phyloP scores from a whole-genome alignment of 2,329 filamentous ascomycete genomes.

The Colletotrichum sp. region DNA sequence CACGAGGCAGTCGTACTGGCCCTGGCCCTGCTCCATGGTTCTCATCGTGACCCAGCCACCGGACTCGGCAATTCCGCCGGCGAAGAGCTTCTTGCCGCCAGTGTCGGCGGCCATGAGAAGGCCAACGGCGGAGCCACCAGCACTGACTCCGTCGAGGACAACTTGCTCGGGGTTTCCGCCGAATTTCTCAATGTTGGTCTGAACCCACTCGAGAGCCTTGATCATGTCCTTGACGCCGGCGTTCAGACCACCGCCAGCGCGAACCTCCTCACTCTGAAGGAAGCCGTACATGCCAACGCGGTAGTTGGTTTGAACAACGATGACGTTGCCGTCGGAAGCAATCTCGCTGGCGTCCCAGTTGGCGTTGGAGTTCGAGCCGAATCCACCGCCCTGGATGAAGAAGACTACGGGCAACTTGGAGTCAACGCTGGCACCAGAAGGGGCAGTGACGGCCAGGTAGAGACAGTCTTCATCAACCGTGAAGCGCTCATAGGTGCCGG shows the following conservation, averaged over 20 bases:
- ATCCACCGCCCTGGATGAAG: constrained; percentile 66
- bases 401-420: constrained; percentile 68
- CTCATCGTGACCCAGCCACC: constrained; percentile 58
- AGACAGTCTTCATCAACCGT: constrained; percentile 69
- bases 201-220: constrained; percentile 73
- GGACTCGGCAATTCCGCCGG: constrained; percentile 55
- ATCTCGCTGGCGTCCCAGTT: constrained; percentile 67
- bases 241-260: constrained; percentile 12
- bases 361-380: constrained; percentile 52
- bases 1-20: constrained; percentile 57
- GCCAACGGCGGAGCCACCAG: constrained; percentile 69
- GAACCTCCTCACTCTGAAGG: constrained; percentile 43
- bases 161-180: constrained; percentile 74
- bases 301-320: constrained; percentile 79
- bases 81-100: constrained; percentile 55
- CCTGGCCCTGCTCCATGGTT: constrained; percentile 36
- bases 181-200: constrained; percentile 69
- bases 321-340: constrained; percentile 62
- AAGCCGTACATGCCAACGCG: constrained; percentile 79
- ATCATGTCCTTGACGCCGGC: constrained; percentile 25
- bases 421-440: constrained; percentile 51
- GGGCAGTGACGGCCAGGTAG: constrained; percentile 69
- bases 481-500: constrained; percentile 13
- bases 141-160: constrained; percentile 71
- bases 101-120: constrained; percentile 65